Evolutionary conservation across 139 green algal genomes (phyloP), one percentile per base, ranked within the genome.

Genomic region (Tetradesmus obliquus): DNA sequence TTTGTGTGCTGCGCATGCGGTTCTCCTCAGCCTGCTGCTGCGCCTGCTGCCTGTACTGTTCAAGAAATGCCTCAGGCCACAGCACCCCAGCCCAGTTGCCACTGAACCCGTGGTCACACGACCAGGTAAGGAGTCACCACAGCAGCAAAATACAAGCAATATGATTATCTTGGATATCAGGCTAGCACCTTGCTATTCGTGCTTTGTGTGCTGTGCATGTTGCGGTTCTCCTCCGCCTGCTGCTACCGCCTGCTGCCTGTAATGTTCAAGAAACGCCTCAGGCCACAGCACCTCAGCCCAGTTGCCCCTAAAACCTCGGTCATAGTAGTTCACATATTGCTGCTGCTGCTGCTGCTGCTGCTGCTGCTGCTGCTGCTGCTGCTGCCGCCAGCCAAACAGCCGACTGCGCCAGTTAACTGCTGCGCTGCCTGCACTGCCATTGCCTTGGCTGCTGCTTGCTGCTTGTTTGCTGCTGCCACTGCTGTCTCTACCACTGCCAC

Each of bases 301-400:
- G n/a, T 94, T 94, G 0, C 2, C 12, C 85, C 5, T 32, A 62
- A 94, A 91, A 0, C 92, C 92, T 60, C 72, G 55, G 79, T 94
- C n/a, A 60, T 94, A 94, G 7, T 45, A 55, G 15, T 94, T 94
- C 0, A 57, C 58, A 22, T n/a, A 17, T 17, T 12, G 66, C 89
- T 76, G 53, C 83, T 71, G 20, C 45, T 80, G 53, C n/a, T 22
- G 10, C 58, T 12, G 80, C 81, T 24, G 9, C 17, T 6, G 58
- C 66, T 45, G 6, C 19, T 54, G 71, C 15, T 55, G 58, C 84
- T 58, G 60, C 62, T 57, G 54, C 74, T 55, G 54, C n/a, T 71
- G 60, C 55, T 76, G 20, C 79, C 6, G 10, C 54, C 15, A 79
- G 69, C 62, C 0, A 55, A 9, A 32, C 62, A 24, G 5, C 12